Percentiles rank a stretch among this genome's conserved stretches.
Conservation (phyloP, 1,139 yeast genomes). For the Blastobotrys elegans region DNA sequence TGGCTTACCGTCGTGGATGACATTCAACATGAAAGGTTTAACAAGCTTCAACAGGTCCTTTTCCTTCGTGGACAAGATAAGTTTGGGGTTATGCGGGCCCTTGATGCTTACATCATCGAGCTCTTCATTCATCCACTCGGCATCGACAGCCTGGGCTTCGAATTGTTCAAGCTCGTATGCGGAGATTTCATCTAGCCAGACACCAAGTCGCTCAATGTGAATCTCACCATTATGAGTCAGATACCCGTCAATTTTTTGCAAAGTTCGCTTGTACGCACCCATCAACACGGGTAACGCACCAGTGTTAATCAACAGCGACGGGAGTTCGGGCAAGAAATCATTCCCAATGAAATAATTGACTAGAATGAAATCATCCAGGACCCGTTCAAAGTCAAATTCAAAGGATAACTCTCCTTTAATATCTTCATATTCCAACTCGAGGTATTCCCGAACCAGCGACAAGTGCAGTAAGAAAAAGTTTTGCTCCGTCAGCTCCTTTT, state of each 20-base stretch:
- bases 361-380: slow-evolving; percentile 87
- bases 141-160: slow-evolving; percentile 68
- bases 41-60: slow-evolving; percentile 36
- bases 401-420: slow-evolving; percentile 56
- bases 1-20: slow-evolving; percentile 19
- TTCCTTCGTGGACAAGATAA: slow-evolving; percentile 66
- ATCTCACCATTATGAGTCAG: slow-evolving; percentile 79
- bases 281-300: slow-evolving; percentile 92
- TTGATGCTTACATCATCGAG: slow-evolving; percentile 75
- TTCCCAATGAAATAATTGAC: slow-evolving; percentile 95
- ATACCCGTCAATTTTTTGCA: slow-evolving; percentile 75
- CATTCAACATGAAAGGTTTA: slow-evolving; percentile 26
- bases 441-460: slow-evolving; percentile 82
- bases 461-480: slow-evolving; percentile 79
- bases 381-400: slow-evolving; percentile 79
- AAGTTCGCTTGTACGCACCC: slow-evolving; percentile 78
- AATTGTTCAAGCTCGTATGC: slow-evolving; percentile 54
- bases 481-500: slow-evolving; percentile 62
- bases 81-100: slow-evolving; percentile 41
- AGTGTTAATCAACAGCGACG: slow-evolving; percentile 86
- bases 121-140: slow-evolving; percentile 86
- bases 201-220: slow-evolving; percentile 61
- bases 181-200: slow-evolving; percentile 80
- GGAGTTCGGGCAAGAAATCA: slow-evolving; percentile 97
- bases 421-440: slow-evolving; percentile 78